Evolutionary conservation across 306 rosid species (phyloP), one percentile per base, ranked within the genome.

Genomic region (Neltuma alba): DNA sequence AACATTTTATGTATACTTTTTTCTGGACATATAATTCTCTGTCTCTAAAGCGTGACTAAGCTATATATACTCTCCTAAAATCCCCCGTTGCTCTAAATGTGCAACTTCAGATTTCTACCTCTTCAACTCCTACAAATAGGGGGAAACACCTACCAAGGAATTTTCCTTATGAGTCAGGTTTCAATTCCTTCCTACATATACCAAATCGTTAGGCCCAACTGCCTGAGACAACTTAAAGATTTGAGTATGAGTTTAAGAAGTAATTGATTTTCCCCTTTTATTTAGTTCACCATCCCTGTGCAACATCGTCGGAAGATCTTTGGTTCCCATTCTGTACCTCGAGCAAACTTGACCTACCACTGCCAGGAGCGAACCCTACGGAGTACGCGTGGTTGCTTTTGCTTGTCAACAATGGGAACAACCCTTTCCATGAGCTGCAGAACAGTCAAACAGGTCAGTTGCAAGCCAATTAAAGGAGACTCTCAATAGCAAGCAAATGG

Each of bases 371-470:
- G 82, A 76, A 88, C 86, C 65, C 97, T 87, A 2, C 97, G 89
- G 28, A 92, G 94, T 40, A 60, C 80, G 44, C 86, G 93, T 0
- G 90, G 89, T 5, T 91, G 96, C 76, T 76, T 82, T 80, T 81
- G 92, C 90, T 89, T 89, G 85, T 95, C 97, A 41, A 75, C 92
- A 40, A 90, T 31, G 8, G 97, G 99, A 45, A 95, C 87, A 44
- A 95, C 78, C 18, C 89, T 87, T 79, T 92, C 96, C 94, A 92
- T 91, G 66, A 95, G 86, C 99, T 95, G 93, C 91, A 84, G 30
- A 83, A 33, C 75, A 55, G 75, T 44, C 34, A 75, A 68, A 25
- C 64, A 73, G 55, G 66, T 79, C 41, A 85, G 74, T 62, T 25
- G 16, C 44, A 37, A 64, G 47, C 76, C 58, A 47, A 57, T 42